Conservation (phyloP, 768 basidiomycete genomes). For the Russula foetens region DNA sequence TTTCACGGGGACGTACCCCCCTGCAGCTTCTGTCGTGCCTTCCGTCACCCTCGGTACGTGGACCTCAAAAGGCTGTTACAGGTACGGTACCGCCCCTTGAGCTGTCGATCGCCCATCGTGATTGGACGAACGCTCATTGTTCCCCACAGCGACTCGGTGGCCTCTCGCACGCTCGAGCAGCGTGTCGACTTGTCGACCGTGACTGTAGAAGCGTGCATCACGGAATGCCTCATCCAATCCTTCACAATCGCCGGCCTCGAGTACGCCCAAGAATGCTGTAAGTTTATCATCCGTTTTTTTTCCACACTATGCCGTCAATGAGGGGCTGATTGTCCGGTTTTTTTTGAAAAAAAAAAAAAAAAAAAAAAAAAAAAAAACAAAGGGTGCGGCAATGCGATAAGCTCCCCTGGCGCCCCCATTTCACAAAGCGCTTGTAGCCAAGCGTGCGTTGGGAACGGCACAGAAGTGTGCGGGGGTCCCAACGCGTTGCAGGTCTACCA, state of each 20-base stretch:
- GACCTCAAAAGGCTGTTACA: not conserved
- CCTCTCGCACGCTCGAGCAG: not conserved
- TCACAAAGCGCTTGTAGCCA: conserved; percentile 1
- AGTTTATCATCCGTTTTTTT: no score
- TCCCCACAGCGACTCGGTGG: not conserved
- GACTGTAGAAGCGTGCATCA: conserved; percentile 1
- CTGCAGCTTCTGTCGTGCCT: not conserved
- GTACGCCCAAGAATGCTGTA: no score
- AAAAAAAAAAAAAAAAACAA: no score
- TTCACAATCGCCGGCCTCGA: not conserved
- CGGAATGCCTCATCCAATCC: not conserved
- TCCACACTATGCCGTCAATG: no score
- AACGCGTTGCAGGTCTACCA: no score
- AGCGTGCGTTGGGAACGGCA: not conserved
- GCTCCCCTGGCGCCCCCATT: not conserved
- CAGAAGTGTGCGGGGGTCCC: no score
- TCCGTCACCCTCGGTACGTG: not conserved
- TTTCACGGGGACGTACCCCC: not conserved
- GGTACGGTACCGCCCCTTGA: not conserved
- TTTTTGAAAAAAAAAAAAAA: no score
- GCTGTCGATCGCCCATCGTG: no score
- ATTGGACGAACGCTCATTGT: not conserved
- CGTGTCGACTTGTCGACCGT: not conserved
- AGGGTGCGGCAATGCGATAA: not conserved
- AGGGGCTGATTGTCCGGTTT: no score